Evolutionary conservation across 352 stramenopile genomes (phyloP), one percentile per base, ranked within the genome.

Genomic region (Pythium grandisporangium): DNA sequence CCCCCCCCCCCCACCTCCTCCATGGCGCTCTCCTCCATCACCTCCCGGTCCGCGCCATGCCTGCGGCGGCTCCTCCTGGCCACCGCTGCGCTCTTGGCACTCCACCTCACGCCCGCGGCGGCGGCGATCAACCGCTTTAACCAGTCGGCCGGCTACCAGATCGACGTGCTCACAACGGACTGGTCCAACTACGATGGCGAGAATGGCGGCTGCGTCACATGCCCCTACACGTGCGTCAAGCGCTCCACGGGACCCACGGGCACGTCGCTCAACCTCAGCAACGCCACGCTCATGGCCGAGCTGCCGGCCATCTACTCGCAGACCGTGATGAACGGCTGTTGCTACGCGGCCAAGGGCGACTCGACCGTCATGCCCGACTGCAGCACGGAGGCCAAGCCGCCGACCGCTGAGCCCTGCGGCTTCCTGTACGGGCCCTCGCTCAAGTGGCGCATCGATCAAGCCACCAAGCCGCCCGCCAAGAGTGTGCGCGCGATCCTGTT

Each of bases 371-470:
- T 70, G 49, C 80, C 80, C 1, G 66, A 65, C 39, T 93, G 80
- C 45, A 67, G 63, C 11, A 33, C 43, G 1, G 68, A 89, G 36
- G 80, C 80, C 5, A 82, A 53, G n/a, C 80, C 80, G 1, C 5
- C 61, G 6, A 67, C 38, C 0, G 58, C 73, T 0, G 80, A 93
- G 52, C 64, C 71, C 30, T 93, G 80, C 34, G 80, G 80, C 23
- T 93, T 93, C 41, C 48, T 93, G 7, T 88, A 84, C 49, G 80
- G 80, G 3, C 80, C 80, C 12, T 89, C 76, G 51, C 67, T 93
- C 33, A 73, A 76, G 53, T 93, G 78, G 77, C 79, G 78, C 49
- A 85, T 93, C 37, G 70, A 51, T 41, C 61, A 75, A 30, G 71
- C 75, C 6, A 50, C 67, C n/a, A 69, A 73, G 37, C 63, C 59